Evolutionary conservation across 352 stramenopile genomes (phyloP).

Genomic region (Globisporangium radiosum): DNA sequence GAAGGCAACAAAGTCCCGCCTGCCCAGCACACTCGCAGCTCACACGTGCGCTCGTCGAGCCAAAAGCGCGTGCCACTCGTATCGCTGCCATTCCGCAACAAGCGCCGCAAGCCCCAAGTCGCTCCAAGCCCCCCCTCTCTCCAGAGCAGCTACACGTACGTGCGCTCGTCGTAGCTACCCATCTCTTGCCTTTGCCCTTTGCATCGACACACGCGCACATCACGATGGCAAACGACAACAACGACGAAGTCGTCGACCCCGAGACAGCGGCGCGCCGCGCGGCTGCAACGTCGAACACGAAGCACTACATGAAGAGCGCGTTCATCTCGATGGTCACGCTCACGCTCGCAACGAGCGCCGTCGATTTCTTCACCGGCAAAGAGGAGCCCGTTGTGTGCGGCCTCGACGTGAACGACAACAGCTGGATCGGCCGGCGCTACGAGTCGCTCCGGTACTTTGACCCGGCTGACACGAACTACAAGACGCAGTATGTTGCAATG

Average conservation of each 20-base stretch:
- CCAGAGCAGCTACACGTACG: no score
- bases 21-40: no score
- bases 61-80: no score
- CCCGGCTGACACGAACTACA: constrained; percentile 57
- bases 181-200: no score
- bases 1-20: no score
- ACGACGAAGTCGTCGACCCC: constrained; percentile 18
- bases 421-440: constrained; percentile 61
- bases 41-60: no score
- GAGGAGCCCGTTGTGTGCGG: constrained; percentile 55
- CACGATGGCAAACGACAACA: no score
- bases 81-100: no score
- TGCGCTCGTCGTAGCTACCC: no score
- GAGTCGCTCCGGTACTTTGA: constrained; percentile 73
- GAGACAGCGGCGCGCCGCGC: constrained; percentile 15
- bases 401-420: constrained; percentile 68
- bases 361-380: constrained; percentile 52
- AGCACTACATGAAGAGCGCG: constrained; percentile 68
- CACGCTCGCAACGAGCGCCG: constrained; percentile 43
- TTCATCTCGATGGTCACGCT: constrained; percentile 74
- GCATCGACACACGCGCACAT: no score
- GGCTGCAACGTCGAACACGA: constrained; percentile 29
- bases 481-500: constrained; percentile 72
- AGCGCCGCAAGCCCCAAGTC: no score
- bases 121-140: no score